phyloP scores from a whole-genome alignment of 1,284 basidiomycete species.

The Cryptococcus amylolentus region DNA sequence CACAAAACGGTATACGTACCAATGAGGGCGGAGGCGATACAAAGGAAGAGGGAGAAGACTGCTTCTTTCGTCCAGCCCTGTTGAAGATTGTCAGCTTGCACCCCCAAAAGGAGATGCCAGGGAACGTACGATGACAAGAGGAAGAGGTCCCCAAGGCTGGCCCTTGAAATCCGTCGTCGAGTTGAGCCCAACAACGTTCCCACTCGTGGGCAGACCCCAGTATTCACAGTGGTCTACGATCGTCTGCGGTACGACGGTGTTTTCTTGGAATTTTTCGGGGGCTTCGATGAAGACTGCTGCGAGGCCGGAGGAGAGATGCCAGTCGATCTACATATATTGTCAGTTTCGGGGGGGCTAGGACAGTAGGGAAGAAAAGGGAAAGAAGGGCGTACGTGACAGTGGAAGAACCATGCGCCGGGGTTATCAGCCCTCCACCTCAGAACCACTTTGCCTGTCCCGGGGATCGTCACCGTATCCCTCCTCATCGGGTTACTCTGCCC shows the following conservation, averaged over 20 bases:
- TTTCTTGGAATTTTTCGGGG: slow-evolving; percentile 42
- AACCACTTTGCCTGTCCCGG: slow-evolving; percentile 49
- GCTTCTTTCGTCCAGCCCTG: slow-evolving; percentile 74
- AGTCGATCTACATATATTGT: slow-evolving; percentile 33
- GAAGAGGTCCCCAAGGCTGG: slow-evolving; percentile 68
- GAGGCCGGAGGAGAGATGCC: slow-evolving; percentile 48
- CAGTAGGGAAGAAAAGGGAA: background rate
- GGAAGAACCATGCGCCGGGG: slow-evolving; percentile 55
- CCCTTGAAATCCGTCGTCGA: slow-evolving; percentile 45
- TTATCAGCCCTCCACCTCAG: slow-evolving; percentile 54
- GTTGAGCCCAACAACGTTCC: slow-evolving; percentile 58
- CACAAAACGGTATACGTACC: slow-evolving; percentile 77
- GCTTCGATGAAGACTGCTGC: slow-evolving; percentile 51
- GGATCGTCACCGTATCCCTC: slow-evolving; percentile 61
- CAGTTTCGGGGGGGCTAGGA: background rate
- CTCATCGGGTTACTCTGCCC: slow-evolving; percentile 78
- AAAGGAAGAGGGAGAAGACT: slow-evolving; percentile 79
- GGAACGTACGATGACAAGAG: slow-evolving; percentile 48
- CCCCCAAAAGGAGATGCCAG: background rate
- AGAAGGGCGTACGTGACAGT: slow-evolving; percentile 39
- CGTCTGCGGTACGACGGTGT: slow-evolving; percentile 29
- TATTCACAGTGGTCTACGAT: slow-evolving; percentile 66
- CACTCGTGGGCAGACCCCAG: slow-evolving; percentile 59
- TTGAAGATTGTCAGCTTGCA: background rate
- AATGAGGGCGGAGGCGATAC: slow-evolving; percentile 73